A percentile compares a stretch with the other conserved stretches of the same genome.
phyloP scores from a whole-genome alignment of 1,284 basidiomycete species.

The Cryptococcus sp. region DNA sequence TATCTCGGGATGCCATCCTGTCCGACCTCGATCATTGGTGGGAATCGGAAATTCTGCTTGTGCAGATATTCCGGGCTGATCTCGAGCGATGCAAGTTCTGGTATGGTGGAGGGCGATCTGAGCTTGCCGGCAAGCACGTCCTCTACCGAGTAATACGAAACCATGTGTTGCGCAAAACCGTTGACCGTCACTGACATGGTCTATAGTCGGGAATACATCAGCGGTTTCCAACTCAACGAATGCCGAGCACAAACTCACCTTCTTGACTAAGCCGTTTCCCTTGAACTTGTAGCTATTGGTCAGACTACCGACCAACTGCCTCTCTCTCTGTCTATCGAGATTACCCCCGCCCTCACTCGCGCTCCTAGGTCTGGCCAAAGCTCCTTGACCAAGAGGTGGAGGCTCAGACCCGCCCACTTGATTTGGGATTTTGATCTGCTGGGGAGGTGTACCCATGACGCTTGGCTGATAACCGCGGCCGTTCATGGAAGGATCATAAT shows the following conservation, averaged over 20 bases:
- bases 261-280: constrained; percentile 88
- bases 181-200: constrained; percentile 86
- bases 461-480: constrained; percentile 5
- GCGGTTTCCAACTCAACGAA: background rate
- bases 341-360: constrained; percentile 46
- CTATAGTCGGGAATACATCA: constrained; percentile 55
- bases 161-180: constrained; percentile 87
- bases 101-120: constrained; percentile 81
- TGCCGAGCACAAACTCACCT: constrained; percentile 61
- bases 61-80: constrained; percentile 88
- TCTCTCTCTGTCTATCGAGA: constrained; percentile 70
- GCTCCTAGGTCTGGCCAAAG: constrained; percentile 33
- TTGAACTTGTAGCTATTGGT: constrained; percentile 93
- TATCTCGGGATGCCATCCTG: constrained; percentile 79
- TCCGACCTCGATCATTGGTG: constrained; percentile 81
- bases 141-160: constrained; percentile 92
- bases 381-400: constrained; percentile 34
- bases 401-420: constrained; percentile 1
- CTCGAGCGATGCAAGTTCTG: constrained; percentile 80
- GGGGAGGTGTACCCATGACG: constrained; percentile 8
- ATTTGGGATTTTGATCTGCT: background rate
- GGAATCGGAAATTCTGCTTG: constrained; percentile 85
- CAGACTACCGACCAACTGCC: constrained; percentile 80
- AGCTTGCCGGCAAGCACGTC: constrained; percentile 87
- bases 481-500: constrained; percentile 4